Evolutionary conservation across 495 filamentous ascomycete species (phyloP).

Genomic region (Jackrogersella multiformis): DNA sequence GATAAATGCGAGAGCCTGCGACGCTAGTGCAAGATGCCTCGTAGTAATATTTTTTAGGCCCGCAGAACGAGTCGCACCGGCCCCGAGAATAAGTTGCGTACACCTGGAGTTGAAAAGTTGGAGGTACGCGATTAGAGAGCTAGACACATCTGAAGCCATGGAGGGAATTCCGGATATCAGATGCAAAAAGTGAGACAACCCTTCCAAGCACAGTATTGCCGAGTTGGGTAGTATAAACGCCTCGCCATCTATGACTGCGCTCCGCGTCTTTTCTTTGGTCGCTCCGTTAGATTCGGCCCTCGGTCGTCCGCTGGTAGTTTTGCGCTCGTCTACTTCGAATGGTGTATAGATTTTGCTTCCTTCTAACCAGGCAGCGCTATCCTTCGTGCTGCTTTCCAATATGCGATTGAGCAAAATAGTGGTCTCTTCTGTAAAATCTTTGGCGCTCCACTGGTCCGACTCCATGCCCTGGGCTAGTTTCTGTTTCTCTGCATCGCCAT

Average conservation of each 20-base stretch:
- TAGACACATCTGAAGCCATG: conserved; percentile 84
- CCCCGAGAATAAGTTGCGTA: conserved; percentile 92
- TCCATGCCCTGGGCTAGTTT: conserved; percentile 86
- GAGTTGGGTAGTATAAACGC: conserved; percentile 87
- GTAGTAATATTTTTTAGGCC: conserved; percentile 97
- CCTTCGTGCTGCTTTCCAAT: conserved; percentile 79
- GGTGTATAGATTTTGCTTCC: conserved; percentile 77
- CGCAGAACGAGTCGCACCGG: conserved; percentile 88
- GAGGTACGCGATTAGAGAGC: conserved; percentile 69
- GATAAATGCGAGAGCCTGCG: conserved; percentile 89
- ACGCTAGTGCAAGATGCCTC: conserved; percentile 91
- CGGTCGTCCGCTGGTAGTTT: conserved; percentile 41
- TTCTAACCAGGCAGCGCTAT: conserved; percentile 77
- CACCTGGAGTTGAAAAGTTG: conserved; percentile 94
- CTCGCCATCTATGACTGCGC: conserved; percentile 83
- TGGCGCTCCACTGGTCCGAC: conserved; percentile 86
- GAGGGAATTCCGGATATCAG: conserved; percentile 85
- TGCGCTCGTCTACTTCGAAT: conserved; percentile 51
- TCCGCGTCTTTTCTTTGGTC: conserved; percentile 71
- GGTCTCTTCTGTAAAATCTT: conserved; percentile 79
- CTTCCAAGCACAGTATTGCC: conserved; percentile 77
- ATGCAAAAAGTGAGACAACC: conserved; percentile 82
- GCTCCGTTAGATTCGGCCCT: conserved; percentile 60
- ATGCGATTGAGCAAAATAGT: conserved; percentile 71
- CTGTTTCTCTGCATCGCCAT: conserved; percentile 80